These are phyloP conservation scores for Casuarina equisetifolia DNA, from an alignment of 306 rosid genomes.

Conservation along the genomic window DNA sequence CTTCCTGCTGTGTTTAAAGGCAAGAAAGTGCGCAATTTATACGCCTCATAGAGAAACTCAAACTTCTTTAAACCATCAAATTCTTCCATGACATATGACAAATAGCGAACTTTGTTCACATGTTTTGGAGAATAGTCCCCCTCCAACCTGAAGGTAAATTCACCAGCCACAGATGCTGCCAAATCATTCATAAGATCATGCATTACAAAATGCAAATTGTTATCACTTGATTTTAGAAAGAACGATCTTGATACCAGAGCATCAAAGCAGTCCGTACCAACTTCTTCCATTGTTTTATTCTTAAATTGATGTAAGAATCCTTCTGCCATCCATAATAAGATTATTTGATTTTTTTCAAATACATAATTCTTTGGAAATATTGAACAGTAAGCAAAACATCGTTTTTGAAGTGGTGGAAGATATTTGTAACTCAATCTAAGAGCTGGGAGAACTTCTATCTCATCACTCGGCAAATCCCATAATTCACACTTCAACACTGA, in stretches of 20 bases:
- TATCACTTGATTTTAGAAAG: conserved; percentile 2
- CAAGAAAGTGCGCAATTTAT: conserved; percentile 19
- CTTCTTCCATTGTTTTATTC: background rate
- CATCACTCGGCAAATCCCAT: background rate
- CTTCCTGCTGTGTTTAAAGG: background rate
- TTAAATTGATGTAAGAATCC: conserved; percentile 17
- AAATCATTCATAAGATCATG: conserved; percentile 41
- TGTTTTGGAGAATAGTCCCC: background rate
- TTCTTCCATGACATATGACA: conserved; percentile 20
- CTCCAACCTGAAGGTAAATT: conserved; percentile 10
- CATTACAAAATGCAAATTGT: conserved; percentile 9
- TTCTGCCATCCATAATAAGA: conserved; percentile 32
- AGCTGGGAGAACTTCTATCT: too few species aligned
- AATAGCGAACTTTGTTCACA: conserved; percentile 21
- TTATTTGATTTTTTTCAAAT: conserved; percentile 15
- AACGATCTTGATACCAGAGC: too few species aligned
- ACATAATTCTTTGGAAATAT: conserved; percentile 26
- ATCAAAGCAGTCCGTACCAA: too few species aligned
- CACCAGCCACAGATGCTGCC: conserved; percentile 28
- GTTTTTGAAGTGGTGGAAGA: too few species aligned
- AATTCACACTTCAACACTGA: conserved; percentile 11
- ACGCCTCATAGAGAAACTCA: conserved; percentile 22
- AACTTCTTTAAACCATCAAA: conserved; percentile 29
- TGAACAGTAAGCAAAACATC: too few species aligned
- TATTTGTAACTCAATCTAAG: too few species aligned